These are phyloP conservation scores for Pseudoscleropodium purum DNA, from an alignment of 225 moss, liverwort and hornwort species.

Conservation along the genomic window DNA sequence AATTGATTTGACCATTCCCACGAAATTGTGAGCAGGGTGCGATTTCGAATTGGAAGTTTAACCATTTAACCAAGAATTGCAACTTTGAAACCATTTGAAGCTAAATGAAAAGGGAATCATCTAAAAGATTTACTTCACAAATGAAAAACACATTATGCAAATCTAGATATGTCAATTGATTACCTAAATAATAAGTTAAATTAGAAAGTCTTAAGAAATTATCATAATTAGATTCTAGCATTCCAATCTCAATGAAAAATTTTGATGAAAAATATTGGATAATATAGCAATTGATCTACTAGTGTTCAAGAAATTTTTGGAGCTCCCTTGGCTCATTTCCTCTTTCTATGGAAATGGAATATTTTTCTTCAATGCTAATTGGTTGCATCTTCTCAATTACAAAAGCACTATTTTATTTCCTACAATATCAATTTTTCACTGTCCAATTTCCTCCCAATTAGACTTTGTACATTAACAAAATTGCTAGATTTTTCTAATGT, in stretches of 20 bases:
- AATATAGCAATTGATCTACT: background rate
- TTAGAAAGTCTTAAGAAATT: background rate
- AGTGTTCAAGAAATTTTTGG: fast-evolving
- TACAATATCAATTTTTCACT: too few relatives aligned
- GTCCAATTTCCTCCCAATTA: background rate
- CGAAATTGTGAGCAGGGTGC: fast-evolving
- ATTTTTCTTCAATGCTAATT: background rate
- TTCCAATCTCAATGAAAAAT: too few relatives aligned
- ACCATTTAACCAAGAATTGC: background rate
- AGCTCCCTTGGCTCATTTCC: fast-evolving
- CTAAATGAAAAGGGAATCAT: background rate
- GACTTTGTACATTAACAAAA: background rate
- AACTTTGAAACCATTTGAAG: background rate
- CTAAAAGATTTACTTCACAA: background rate
- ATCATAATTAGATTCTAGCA: too few relatives aligned
- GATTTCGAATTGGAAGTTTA: background rate
- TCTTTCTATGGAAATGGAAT: background rate
- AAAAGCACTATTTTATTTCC: background rate
- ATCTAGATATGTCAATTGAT: background rate
- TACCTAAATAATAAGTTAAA: background rate
- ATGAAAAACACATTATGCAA: background rate
- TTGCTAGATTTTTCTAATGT: background rate
- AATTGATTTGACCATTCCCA: background rate
- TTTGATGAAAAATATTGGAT: too few relatives aligned
- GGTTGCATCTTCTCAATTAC: background rate